These are phyloP conservation scores for Nowakowskiella sp. DNA, from an alignment of 192 early-diverging fungal species.

Conservation along the genomic window DNA sequence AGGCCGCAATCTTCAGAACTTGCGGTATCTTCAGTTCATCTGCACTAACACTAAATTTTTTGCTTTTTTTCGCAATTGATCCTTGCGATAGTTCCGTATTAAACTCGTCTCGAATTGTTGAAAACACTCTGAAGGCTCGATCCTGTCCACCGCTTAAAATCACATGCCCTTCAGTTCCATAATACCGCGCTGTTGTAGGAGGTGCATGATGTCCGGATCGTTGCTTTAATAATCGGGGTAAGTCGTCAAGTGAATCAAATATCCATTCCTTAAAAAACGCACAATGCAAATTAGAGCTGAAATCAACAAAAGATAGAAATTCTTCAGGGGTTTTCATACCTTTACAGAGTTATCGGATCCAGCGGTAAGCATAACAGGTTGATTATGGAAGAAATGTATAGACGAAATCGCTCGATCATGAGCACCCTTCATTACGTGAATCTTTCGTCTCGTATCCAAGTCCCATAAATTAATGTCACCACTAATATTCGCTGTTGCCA, in stretches of 20 bases:
- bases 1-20: conserved; percentile 65
- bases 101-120: conserved; percentile 74
- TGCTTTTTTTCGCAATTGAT: conserved; percentile 59
- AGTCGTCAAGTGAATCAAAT: conserved; percentile 77
- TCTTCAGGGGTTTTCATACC: conserved; percentile 29
- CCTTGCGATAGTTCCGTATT: conserved; percentile 82
- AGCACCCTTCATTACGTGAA: conserved; percentile 76
- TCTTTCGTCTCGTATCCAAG: conserved; percentile 61
- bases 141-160: conserved; percentile 82
- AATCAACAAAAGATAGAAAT: neutral
- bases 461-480: conserved; percentile 95
- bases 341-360: conserved; percentile 88
- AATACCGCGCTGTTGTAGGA: conserved; percentile 71
- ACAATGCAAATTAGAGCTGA: neutral
- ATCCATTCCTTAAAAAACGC: conserved; percentile 68
- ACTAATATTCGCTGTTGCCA: conserved; percentile 81
- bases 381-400: conserved; percentile 70
- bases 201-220: conserved; percentile 82
- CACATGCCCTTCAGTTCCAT: conserved; percentile 59
- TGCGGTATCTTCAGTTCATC: conserved; percentile 65
- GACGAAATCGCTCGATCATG: conserved; percentile 74
- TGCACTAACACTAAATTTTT: conserved; percentile 45
- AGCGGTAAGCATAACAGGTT: conserved; percentile 80
- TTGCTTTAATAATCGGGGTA: conserved; percentile 71
- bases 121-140: conserved; percentile 72